These are phyloP conservation scores for Microascus cirrosus DNA, from an alignment of 2,329 filamentous ascomycete genomes.

Conservation along the genomic window DNA sequence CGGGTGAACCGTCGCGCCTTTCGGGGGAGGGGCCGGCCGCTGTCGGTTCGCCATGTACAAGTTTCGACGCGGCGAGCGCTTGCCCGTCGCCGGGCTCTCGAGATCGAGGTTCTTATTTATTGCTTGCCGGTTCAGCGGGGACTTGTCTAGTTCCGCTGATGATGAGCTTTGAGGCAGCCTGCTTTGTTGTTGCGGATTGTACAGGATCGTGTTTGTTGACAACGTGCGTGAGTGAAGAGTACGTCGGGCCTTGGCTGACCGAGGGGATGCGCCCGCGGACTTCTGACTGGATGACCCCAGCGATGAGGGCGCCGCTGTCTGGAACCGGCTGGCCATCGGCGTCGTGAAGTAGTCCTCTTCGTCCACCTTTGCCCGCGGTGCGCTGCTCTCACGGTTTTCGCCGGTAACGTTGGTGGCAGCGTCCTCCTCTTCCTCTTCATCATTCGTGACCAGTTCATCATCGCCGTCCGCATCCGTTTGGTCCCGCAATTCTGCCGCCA, in stretches of 20 bases:
- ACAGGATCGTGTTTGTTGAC: constrained; percentile 77
- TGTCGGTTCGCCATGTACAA: constrained; percentile 34
- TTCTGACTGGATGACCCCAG: constrained; percentile 1
- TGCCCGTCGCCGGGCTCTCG: constrained; percentile 24
- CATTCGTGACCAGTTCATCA: constrained; percentile 77
- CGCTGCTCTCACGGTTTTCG: constrained; percentile 16
- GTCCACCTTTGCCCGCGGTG: constrained; percentile 12
- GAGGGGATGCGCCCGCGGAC: not conserved
- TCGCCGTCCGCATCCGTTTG: constrained; percentile 81
- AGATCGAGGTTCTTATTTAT: constrained; percentile 26
- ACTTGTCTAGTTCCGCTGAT: constrained; percentile 28
- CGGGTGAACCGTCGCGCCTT: constrained; percentile 13
- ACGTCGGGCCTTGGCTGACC: not conserved
- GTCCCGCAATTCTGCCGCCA: constrained; percentile 19
- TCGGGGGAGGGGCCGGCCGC: constrained; percentile 40
- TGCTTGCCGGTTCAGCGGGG: constrained; percentile 3
- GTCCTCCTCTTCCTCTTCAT: constrained; percentile 55
- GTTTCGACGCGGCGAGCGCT: constrained; percentile 35
- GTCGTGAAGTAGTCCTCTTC: constrained; percentile 45
- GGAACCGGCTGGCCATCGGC: constrained; percentile 30
- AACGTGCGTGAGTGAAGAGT: constrained; percentile 57
- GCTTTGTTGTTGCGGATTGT: constrained; percentile 53
- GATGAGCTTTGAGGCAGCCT: constrained; percentile 25
- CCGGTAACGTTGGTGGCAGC: constrained; percentile 27
- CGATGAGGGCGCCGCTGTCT: constrained; percentile 16